Evolutionary conservation across 73 alveolate species (phyloP).

Genomic region (Paramecium primaurelia): DNA sequence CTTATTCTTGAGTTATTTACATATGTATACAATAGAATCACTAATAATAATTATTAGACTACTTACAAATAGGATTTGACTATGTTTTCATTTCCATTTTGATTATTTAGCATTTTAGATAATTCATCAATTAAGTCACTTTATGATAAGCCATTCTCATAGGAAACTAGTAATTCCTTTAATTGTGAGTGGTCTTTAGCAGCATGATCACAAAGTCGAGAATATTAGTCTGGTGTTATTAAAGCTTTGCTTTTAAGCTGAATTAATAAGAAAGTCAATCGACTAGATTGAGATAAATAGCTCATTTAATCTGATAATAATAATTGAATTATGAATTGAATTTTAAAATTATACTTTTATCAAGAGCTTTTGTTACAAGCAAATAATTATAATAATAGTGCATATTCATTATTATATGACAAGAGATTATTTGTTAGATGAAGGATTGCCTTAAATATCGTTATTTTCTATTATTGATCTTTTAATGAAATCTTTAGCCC

Average conservation of each 20-base stretch:
- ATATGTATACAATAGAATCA: not conserved
- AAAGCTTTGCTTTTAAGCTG: not conserved
- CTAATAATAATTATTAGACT: not conserved
- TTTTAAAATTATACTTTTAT: not conserved
- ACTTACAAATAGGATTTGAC: not conserved
- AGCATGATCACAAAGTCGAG: not conserved
- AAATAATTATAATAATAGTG: not conserved
- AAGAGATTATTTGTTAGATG: not conserved
- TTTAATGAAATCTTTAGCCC: slow-evolving; percentile 12
- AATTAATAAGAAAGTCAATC: not conserved
- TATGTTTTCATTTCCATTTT: not conserved
- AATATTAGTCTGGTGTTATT: not conserved
- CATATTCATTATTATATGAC: not conserved
- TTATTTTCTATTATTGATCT: not conserved
- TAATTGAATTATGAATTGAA: not conserved
- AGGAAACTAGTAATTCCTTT: not conserved
- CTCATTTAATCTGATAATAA: not conserved
- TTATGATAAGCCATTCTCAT: slow-evolving; percentile 18
- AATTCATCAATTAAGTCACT: not conserved
- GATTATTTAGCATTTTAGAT: not conserved
- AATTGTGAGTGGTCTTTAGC: not conserved
- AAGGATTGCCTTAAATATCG: not conserved
- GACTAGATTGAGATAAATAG: not conserved
- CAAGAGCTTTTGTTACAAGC: not conserved
- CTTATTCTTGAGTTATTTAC: not conserved